A percentile compares a stretch with the other conserved stretches of the same genome.
Conservation (phyloP, 2,329 filamentous ascomycete species). For the Alternaria triticimaculans region DNA sequence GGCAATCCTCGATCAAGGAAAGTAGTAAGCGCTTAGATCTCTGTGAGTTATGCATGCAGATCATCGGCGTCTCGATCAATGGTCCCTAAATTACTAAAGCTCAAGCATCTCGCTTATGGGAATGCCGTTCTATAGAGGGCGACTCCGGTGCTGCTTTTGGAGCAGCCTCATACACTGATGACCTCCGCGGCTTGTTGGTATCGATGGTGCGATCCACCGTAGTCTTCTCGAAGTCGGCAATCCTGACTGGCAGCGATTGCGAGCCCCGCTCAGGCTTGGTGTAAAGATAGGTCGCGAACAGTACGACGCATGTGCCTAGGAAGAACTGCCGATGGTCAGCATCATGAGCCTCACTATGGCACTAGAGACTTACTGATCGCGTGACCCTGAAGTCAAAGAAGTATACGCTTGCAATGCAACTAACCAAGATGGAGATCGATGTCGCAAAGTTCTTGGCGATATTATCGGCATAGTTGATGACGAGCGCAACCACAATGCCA, state of each 20-base stretch:
- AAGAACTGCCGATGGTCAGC: constrained; percentile 68
- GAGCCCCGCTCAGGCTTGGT: constrained; percentile 65
- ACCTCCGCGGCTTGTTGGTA: constrained; percentile 15
- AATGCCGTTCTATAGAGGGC: constrained; percentile 31
- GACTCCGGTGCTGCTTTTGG: constrained; percentile 29
- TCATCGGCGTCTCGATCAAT: too few species aligned
- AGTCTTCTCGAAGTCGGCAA: constrained; percentile 80
- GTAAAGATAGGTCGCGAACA: constrained; percentile 86
- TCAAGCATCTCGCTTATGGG: constrained; percentile 35
- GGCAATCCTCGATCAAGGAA: background rate
- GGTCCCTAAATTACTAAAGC: background rate
- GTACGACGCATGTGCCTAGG: constrained; percentile 77
- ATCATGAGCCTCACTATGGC: background rate
- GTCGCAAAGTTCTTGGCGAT: constrained; percentile 95
- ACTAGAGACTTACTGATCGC: constrained; percentile 30
- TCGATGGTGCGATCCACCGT: constrained; percentile 57
- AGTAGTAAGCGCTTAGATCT: background rate
- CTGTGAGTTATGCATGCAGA: background rate
- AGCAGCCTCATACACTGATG: constrained; percentile 14
- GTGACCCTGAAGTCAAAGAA: constrained; percentile 84
- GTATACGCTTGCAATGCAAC: constrained; percentile 81
- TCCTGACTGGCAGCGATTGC: constrained; percentile 67
- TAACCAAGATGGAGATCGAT: constrained; percentile 88
- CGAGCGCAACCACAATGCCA: constrained; percentile 82
- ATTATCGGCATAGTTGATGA: constrained; percentile 84